Conservation (phyloP, 179 eudicot genomes). For the Pouteria campechiana region DNA sequence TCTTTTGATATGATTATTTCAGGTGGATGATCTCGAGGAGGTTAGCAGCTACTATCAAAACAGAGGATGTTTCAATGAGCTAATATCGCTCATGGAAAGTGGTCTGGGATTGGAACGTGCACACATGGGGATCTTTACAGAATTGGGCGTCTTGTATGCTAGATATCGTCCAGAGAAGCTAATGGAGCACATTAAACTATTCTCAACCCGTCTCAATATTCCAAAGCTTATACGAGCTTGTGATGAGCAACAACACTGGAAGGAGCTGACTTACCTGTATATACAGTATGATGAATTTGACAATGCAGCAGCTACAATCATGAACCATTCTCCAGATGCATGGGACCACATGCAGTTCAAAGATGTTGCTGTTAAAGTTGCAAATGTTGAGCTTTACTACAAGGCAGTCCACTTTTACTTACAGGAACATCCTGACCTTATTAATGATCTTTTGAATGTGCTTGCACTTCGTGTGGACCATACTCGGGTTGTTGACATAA, state of each 20-base stretch:
- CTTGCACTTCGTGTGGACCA: slow-evolving; percentile 94
- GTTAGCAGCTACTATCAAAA: slow-evolving; percentile 88
- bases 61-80: slow-evolving; percentile 89
- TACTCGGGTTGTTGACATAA: slow-evolving; percentile 89
- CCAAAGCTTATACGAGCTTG: slow-evolving; percentile 96
- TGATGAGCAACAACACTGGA: slow-evolving; percentile 97
- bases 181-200: slow-evolving; percentile 94
- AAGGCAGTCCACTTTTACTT: slow-evolving; percentile 95
- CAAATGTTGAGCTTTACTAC: slow-evolving; percentile 89
- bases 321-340: slow-evolving; percentile 98
- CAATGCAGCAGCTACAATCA: slow-evolving; percentile 87
- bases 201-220: slow-evolving; percentile 89
- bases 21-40: slow-evolving; percentile 96
- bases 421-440: slow-evolving; percentile 91
- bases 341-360: slow-evolving; percentile 99
- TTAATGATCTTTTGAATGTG: slow-evolving; percentile 86
- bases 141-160: slow-evolving; percentile 90
- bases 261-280: slow-evolving; percentile 75
- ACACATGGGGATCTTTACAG: slow-evolving; percentile 97
- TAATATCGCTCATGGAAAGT: slow-evolving; percentile 87
- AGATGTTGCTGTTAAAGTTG: slow-evolving; percentile 82
- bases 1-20: background rate
- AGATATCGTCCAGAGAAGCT: slow-evolving; percentile 95
- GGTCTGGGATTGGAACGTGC: slow-evolving; percentile 97
- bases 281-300: slow-evolving; percentile 95